Percentiles rank a stretch among this genome's conserved stretches.
These are phyloP conservation scores for Viridothelium virens DNA, from an alignment of 495 filamentous ascomycete genomes.

Conservation along the genomic window DNA sequence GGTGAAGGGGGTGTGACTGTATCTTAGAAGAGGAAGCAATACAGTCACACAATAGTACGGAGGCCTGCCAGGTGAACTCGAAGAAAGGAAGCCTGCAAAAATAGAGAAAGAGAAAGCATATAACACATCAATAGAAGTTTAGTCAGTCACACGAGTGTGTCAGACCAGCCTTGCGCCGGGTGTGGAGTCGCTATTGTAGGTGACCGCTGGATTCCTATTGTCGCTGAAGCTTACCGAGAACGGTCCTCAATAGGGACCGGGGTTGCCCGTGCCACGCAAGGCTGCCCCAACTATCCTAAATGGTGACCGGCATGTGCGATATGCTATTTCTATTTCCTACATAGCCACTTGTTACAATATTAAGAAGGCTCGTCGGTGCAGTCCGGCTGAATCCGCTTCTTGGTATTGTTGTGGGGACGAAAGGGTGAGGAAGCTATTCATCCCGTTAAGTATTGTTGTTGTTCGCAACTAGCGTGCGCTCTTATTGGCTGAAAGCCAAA, in stretches of 20 bases:
- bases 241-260: slow-evolving; percentile 5
- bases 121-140: neutral
- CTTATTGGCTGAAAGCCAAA: neutral
- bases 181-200: slow-evolving; percentile 4
- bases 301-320: neutral
- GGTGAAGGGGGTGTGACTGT: neutral
- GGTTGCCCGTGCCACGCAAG: neutral
- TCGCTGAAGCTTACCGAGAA: neutral
- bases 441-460: neutral
- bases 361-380: neutral
- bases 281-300: neutral
- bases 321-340: neutral
- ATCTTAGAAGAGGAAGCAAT: no score
- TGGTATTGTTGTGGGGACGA: neutral
- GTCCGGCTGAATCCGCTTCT: neutral
- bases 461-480: no score
- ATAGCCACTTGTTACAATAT: neutral
- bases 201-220: slow-evolving; percentile 7
- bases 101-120: neutral
- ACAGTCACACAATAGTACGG: neutral
- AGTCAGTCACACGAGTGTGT: neutral
- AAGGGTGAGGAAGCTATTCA: neutral
- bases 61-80: neutral
- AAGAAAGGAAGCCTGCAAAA: neutral
- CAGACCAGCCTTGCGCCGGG: neutral